Evolutionary conservation across 164 flowering plant species (phyloP).

Genomic region (Pachysandra terminalis): DNA sequence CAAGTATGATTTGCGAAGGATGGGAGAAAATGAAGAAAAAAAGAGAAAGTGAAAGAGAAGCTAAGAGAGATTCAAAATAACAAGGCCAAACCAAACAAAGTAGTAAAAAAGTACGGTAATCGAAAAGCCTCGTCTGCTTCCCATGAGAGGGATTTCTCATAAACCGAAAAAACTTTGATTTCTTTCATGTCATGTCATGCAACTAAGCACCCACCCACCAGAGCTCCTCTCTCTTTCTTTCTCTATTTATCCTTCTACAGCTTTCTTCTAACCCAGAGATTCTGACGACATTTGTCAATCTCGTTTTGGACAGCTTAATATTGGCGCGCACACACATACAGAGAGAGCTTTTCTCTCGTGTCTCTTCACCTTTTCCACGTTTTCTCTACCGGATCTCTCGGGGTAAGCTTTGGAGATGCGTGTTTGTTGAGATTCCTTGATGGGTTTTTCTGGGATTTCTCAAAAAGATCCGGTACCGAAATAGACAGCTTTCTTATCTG

Average conservation of each 20-base stretch:
- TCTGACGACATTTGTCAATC: constrained; percentile 1
- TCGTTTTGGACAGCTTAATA: background rate
- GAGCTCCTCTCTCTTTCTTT: no score
- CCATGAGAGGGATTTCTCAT: constrained; percentile 15
- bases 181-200: constrained; percentile 26
- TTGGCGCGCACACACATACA: background rate
- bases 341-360: background rate
- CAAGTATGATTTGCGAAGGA: no score
- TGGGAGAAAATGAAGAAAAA: no score
- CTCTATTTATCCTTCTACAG: no score
- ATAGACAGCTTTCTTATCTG: background rate
- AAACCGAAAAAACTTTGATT: constrained; percentile 11
- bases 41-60: background rate
- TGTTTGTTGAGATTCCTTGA: constrained; percentile 11
- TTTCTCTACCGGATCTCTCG: constrained; percentile 19
- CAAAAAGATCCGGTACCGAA: background rate
- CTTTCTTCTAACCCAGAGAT: no score
- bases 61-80: background rate
- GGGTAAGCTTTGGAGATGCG: constrained; percentile 7
- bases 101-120: background rate
- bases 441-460: constrained; percentile 10
- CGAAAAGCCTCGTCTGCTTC: background rate
- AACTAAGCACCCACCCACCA: constrained; percentile 3
- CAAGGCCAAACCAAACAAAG: background rate
- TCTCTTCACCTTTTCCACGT: constrained; percentile 9